phyloP scores from a whole-genome alignment of 2,329 filamentous ascomycete species.

The Nemania diffusa region DNA sequence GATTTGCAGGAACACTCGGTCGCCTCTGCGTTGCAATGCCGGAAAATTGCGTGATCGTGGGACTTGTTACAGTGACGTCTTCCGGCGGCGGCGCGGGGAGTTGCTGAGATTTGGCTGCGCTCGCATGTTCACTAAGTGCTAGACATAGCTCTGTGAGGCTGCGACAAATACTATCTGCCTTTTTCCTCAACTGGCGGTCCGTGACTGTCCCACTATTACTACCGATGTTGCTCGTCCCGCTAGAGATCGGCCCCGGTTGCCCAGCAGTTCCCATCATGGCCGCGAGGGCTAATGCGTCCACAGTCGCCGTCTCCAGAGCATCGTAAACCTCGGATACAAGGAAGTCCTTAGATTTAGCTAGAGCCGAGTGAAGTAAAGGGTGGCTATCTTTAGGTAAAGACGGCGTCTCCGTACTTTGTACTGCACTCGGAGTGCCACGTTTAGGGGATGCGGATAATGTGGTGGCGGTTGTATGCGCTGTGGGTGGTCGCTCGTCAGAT shows the following conservation, averaged over 20 bases:
- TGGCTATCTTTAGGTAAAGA: slow-evolving; percentile 69
- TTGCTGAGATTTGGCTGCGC: slow-evolving; percentile 51
- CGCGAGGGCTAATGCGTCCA: slow-evolving; percentile 82
- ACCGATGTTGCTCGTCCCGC: slow-evolving; percentile 71
- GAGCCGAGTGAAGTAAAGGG: slow-evolving; percentile 81
- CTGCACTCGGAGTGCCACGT: slow-evolving; percentile 65
- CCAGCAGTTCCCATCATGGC: slow-evolving; percentile 80
- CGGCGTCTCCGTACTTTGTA: slow-evolving; percentile 58
- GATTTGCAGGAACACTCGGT: slow-evolving; percentile 53
- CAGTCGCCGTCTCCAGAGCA: slow-evolving; percentile 81
- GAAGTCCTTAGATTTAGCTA: slow-evolving; percentile 79
- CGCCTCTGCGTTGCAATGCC: slow-evolving; percentile 53
- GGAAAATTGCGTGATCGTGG: slow-evolving; percentile 57
- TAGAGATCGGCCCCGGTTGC: slow-evolving; percentile 74
- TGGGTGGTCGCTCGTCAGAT: slow-evolving; percentile 84
- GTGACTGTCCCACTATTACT: slow-evolving; percentile 61
- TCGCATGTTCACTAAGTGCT: slow-evolving; percentile 74
- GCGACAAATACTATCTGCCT: slow-evolving; percentile 91
- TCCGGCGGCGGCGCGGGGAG: slow-evolving; percentile 42
- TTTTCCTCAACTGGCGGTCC: slow-evolving; percentile 87
- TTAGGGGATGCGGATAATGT: slow-evolving; percentile 92
- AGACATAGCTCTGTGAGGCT: slow-evolving; percentile 93
- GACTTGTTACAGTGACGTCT: slow-evolving; percentile 53
- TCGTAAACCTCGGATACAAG: slow-evolving; percentile 78
- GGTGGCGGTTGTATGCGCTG: slow-evolving; percentile 85